Conservation (phyloP, 1,284 basidiomycete species). For the Microbotryum silenes-acaulis region DNA sequence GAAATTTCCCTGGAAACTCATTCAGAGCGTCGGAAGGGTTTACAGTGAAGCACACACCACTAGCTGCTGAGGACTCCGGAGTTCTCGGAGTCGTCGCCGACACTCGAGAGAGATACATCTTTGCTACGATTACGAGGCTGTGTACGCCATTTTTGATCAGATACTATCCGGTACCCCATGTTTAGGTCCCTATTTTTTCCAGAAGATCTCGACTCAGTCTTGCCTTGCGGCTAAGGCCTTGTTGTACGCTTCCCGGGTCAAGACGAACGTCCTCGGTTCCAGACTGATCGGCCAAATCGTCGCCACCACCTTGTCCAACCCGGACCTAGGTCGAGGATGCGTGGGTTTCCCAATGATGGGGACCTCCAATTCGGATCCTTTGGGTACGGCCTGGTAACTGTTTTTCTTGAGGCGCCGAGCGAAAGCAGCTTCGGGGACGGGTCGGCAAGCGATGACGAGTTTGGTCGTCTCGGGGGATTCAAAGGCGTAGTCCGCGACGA, state of each 20-base stretch:
- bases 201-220: background rate
- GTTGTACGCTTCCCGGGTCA: constrained; percentile 13
- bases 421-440: constrained; percentile 9
- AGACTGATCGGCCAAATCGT: constrained; percentile 23
- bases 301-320: background rate
- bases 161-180: too few relatives aligned
- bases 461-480: background rate
- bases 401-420: constrained; percentile 3
- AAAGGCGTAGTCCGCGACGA: constrained; percentile 18
- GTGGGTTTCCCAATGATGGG: too few relatives aligned
- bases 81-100: too few relatives aligned
- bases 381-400: constrained; percentile 13
- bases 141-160: too few relatives aligned
- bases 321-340: background rate
- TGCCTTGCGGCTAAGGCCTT: background rate
- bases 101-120: too few relatives aligned
- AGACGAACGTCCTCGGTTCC: constrained; percentile 16
- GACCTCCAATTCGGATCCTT: constrained; percentile 17
- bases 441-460: constrained; percentile 20
- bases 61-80: too few relatives aligned
- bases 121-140: too few relatives aligned
- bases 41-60: too few relatives aligned
- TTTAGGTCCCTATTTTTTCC: too few relatives aligned
- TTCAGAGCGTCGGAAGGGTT: too few relatives aligned
- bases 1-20: too few relatives aligned